phyloP scores from a whole-genome alignment of 495 filamentous ascomycete species.

The Aspergillus diversus region DNA sequence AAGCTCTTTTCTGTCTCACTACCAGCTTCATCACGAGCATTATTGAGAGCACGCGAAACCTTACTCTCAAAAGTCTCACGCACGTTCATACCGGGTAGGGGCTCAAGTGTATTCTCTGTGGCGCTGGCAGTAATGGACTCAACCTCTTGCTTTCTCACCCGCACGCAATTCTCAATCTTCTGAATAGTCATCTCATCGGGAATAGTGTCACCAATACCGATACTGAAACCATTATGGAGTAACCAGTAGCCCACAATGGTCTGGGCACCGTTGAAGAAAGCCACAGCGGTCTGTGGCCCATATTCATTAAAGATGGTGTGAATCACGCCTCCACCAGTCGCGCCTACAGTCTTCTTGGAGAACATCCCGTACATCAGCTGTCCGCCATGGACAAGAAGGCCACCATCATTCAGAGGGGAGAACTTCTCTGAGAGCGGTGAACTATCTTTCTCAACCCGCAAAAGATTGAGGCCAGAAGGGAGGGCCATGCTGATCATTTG shows the following conservation, averaged over 20 bases:
- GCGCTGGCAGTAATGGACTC: conserved; percentile 71
- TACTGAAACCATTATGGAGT: conserved; percentile 96
- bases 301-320: conserved; percentile 97
- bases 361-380: conserved; percentile 89
- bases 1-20: conserved; percentile 86
- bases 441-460: conserved; percentile 60
- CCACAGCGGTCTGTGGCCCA: conserved; percentile 78
- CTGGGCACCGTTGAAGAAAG: conserved; percentile 94
- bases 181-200: conserved; percentile 80
- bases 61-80: conserved; percentile 97
- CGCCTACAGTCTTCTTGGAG: conserved; percentile 92
- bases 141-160: conserved; percentile 79
- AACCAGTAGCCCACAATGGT: conserved; percentile 96
- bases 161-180: conserved; percentile 79
- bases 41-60: conserved; percentile 90
- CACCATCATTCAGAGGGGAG: conserved; percentile 74
- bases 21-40: conserved; percentile 94
- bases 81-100: conserved; percentile 94
- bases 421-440: conserved; percentile 56
- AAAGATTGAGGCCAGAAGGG: conserved; percentile 80
- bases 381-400: conserved; percentile 80
- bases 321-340: conserved; percentile 82
- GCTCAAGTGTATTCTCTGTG: conserved; percentile 82
- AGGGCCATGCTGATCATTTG: conserved; percentile 95
- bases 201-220: conserved; percentile 98